Percentiles rank a stretch among this genome's conserved stretches.
These are phyloP conservation scores for Talaromyces sp. DNA, from an alignment of 2,329 filamentous ascomycete genomes.

Conservation along the genomic window DNA sequence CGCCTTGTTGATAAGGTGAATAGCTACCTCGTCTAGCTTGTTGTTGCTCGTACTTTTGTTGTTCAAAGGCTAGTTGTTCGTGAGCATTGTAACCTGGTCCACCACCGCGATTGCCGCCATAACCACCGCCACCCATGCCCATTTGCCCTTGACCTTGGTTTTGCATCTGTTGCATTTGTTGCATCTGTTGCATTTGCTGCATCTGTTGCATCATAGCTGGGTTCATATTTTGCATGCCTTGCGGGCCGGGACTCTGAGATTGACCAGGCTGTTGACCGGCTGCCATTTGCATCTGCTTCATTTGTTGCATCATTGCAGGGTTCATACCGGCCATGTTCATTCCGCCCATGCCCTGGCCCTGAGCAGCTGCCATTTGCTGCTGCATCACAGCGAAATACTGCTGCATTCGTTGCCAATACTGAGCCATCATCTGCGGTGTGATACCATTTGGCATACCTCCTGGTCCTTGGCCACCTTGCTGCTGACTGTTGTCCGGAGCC, in stretches of 20 bases:
- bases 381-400: slow-evolving; percentile 96
- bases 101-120: slow-evolving; percentile 38
- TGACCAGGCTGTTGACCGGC: slow-evolving; percentile 36
- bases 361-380: slow-evolving; percentile 67
- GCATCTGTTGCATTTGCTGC: slow-evolving; percentile 59
- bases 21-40: slow-evolving; percentile 52
- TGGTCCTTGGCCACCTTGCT: slow-evolving; percentile 44
- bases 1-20: slow-evolving; percentile 49
- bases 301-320: slow-evolving; percentile 69
- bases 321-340: slow-evolving; percentile 61
- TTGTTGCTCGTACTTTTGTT: slow-evolving; percentile 72
- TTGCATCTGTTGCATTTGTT: slow-evolving; percentile 43
- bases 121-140: slow-evolving; percentile 26
- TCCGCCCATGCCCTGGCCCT: slow-evolving; percentile 38
- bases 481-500: slow-evolving; percentile 33
- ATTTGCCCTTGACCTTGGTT: slow-evolving; percentile 34
- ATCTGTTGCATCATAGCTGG: slow-evolving; percentile 71
- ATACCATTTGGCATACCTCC: slow-evolving; percentile 56
- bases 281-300: slow-evolving; percentile 55
- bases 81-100: slow-evolving; percentile 60
- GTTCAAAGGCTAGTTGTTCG: slow-evolving; percentile 70
- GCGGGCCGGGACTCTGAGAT: slow-evolving; percentile 48
- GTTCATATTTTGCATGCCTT: slow-evolving; percentile 52
- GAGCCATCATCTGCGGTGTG: slow-evolving; percentile 95
- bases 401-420: slow-evolving; percentile 98